Evolutionary conservation across 2,329 filamentous ascomycete genomes (phyloP).

Genomic region (Endoconidiophora laricicola): DNA sequence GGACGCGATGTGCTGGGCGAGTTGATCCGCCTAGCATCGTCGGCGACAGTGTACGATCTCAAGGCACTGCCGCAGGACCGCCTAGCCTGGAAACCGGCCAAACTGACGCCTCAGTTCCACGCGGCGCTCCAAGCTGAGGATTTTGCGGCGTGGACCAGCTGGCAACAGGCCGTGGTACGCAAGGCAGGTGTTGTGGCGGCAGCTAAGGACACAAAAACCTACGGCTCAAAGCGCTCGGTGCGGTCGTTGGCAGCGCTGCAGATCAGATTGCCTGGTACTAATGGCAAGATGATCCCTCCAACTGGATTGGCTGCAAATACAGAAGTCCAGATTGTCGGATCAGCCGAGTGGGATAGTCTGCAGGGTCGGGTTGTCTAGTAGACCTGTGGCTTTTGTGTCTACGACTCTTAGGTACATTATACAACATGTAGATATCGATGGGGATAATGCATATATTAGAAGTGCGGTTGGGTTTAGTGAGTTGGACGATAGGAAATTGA

Average conservation of each 20-base stretch:
- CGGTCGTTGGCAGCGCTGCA: constrained; percentile 30
- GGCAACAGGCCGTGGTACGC: constrained; percentile 37
- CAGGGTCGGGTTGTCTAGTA: constrained; percentile 25
- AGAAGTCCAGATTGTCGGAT: constrained; percentile 35
- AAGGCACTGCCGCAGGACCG: constrained; percentile 38
- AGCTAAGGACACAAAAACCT: constrained; percentile 7
- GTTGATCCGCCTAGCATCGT: constrained; percentile 43
- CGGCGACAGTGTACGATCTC: constrained; percentile 44
- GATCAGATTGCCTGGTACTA: constrained; percentile 30
- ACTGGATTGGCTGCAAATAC: constrained; percentile 19
- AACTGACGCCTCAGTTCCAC: constrained; percentile 47
- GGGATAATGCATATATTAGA: too few species aligned
- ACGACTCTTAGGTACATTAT: not conserved
- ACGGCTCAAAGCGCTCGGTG: constrained; percentile 15
- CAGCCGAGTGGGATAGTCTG: constrained; percentile 37
- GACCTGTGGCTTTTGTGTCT: constrained; percentile 8
- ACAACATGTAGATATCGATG: not conserved
- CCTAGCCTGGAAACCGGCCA: constrained; percentile 49
- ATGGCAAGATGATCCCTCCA: constrained; percentile 26
- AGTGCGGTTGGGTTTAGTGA: too few species aligned
- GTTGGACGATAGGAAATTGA: too few species aligned
- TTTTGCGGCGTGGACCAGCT: constrained; percentile 43
- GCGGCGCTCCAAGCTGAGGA: constrained; percentile 49
- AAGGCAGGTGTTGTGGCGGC: constrained; percentile 30
- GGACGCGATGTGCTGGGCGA: constrained; percentile 47